Evolutionary conservation across 2,329 filamentous ascomycete species (phyloP).

Genomic region (Emmonsiellopsis sp.): DNA sequence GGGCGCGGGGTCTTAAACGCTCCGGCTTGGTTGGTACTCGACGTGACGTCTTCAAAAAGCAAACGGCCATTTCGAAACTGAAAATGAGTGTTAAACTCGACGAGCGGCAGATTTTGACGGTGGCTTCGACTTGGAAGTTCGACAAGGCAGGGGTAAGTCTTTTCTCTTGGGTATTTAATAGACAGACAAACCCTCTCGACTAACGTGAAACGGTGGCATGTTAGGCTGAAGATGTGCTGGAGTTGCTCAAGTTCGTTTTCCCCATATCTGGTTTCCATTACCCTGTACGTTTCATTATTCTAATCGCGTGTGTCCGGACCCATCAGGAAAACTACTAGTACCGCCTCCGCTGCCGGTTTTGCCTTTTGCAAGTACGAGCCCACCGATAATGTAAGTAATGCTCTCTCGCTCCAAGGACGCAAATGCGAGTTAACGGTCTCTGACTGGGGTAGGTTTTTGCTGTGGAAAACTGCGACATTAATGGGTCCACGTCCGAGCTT

Average conservation of each 20-base stretch:
- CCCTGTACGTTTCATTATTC: background rate
- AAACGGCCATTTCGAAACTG: background rate
- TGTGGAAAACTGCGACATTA: slow-evolving; percentile 15
- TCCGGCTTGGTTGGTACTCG: too few relatives aligned
- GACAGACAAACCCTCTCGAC: background rate
- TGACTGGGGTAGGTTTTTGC: slow-evolving; percentile 17
- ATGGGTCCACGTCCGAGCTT: slow-evolving; percentile 8
- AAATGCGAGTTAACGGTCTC: background rate
- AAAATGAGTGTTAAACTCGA: slow-evolving; percentile 5
- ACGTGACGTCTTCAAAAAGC: too few relatives aligned
- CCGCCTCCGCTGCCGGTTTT: background rate
- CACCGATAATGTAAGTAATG: slow-evolving; percentile 16
- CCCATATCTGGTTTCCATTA: background rate
- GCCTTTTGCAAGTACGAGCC: slow-evolving; percentile 17
- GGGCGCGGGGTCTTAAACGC: too few relatives aligned
- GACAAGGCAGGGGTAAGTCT: slow-evolving; percentile 22
- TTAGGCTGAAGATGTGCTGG: slow-evolving; percentile 19
- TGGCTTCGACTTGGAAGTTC: slow-evolving; percentile 27
- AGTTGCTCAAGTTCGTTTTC: slow-evolving; percentile 15
- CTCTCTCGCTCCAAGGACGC: background rate
- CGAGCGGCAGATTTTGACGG: slow-evolving; percentile 14
- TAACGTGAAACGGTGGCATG: slow-evolving; percentile 2
- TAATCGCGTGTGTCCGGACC: background rate
- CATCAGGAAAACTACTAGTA: too few relatives aligned
- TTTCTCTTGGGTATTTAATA: background rate